Base-by-base conservation (phyloP, 1,284 basidiomycete species). In the Ustilago vetiveriae region DNA sequence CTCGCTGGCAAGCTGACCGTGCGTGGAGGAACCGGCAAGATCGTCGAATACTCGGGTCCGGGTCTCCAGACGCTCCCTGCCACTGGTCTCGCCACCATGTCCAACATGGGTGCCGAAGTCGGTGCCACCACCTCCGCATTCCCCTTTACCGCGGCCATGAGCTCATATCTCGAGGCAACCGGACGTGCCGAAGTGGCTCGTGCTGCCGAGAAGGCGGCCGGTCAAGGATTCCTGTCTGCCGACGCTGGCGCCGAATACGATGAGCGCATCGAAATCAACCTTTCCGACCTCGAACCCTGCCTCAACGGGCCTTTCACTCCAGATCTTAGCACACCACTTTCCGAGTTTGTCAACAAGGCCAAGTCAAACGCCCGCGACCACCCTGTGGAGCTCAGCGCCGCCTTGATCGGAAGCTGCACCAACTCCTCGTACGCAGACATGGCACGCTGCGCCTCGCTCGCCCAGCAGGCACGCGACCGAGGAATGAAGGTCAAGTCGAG, bases 21-120 rank as follows among this genome's bases (percentile, higher is more conserved):
- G 55, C 86, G 92, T 88, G 95, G 96, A 17, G 96, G 96, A 26
- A 98, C 96, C 11, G 96, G 96, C 47, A 88, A 90, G 55, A 96
- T 99, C 72, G 85, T 98, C 68, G 96, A 98, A 84, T 99, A 99
- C 83, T 96, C 94, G 82, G 96, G 96, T 7, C 89, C 92, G n/a
- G 95, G 95, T 19, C 92, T 98, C 10, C 86, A 86, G 58, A 86
- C 86, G 48, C 93, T 97, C 78, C 96, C 94, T 23, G 97, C 94
- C 81, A 98, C 96, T 64, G 94, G 92, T 86, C 75, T 97, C 47
- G 94, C 94, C 0, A 98, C 94, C 5, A 91, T 97, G 64, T 90
- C 92, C 54, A 98, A 98, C 84, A 99, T 98, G 96, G 96, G 96
- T 59, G 96, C 96, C 21, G 96, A 99, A 85, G 93, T 98, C 23